Evolutionary conservation across 108 stramenopile species (phyloP).

Genomic region (Nitzschia sp.): DNA sequence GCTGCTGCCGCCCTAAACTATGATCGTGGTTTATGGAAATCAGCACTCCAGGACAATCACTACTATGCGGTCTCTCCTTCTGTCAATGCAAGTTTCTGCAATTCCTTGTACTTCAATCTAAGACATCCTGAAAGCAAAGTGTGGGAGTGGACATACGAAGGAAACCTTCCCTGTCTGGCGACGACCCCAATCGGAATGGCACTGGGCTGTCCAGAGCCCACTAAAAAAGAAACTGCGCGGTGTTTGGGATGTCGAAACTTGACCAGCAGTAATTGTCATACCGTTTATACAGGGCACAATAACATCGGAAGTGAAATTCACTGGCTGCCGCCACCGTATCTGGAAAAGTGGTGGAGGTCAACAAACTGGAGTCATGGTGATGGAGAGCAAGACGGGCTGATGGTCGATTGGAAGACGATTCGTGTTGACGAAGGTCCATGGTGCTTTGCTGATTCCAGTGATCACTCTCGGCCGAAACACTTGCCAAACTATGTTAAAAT

Average conservation of each 20-base stretch:
- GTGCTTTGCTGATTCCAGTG: too few species aligned
- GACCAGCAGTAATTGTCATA: conserved; percentile 21
- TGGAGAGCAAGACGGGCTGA: too few species aligned
- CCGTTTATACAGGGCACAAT: conserved; percentile 44
- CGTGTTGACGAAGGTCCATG: too few species aligned
- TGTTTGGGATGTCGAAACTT: conserved; percentile 2
- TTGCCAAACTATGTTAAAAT: neutral
- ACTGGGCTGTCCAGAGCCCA: conserved; percentile 35
- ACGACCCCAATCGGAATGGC: conserved; percentile 45
- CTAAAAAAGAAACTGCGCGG: neutral
- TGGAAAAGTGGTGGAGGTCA: conserved; percentile 36
- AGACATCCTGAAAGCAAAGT: neutral
- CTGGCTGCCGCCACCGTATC: conserved; percentile 41
- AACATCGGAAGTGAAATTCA: conserved; percentile 45
- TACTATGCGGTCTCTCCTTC: conserved; percentile 25
- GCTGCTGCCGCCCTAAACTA: conserved; percentile 35
- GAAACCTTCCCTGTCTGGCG: conserved; percentile 32
- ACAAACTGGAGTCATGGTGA: conserved; percentile 6
- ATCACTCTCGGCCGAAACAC: too few species aligned
- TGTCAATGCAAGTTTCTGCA: conserved; percentile 32
- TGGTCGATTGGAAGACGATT: too few species aligned
- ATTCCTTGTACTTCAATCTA: conserved; percentile 18
- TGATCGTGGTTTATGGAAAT: conserved; percentile 18
- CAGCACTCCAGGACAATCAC: conserved; percentile 19
- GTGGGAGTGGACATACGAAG: conserved; percentile 26